A percentile compares a stretch with the other conserved stretches of the same genome.
These are phyloP conservation scores for Entonaema liquescens DNA, from an alignment of 495 filamentous ascomycete genomes.

Conservation along the genomic window DNA sequence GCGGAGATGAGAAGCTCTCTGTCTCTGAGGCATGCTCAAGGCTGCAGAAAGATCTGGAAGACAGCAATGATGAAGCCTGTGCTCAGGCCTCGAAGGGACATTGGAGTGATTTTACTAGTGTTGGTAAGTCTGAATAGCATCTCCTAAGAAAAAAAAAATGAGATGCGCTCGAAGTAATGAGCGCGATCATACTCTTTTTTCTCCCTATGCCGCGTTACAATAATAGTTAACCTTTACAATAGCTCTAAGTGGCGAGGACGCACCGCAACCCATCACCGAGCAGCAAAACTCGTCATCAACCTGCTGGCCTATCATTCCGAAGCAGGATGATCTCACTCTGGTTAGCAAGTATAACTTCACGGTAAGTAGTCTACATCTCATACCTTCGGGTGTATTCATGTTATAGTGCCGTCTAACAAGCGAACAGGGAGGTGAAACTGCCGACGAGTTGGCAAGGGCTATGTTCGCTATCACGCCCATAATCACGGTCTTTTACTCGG, in stretches of 20 bases:
- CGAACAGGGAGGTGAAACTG: slow-evolving; percentile 13
- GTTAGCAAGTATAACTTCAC: slow-evolving; percentile 18
- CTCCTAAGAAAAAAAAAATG: background rate
- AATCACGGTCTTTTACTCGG: slow-evolving; percentile 37
- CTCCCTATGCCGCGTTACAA: too few relatives aligned
- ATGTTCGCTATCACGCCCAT: slow-evolving; percentile 34
- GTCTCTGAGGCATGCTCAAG: slow-evolving; percentile 15
- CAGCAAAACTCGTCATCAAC: slow-evolving; percentile 31
- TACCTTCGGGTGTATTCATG: background rate
- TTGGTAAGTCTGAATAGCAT: slow-evolving; percentile 20
- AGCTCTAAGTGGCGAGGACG: slow-evolving; percentile 33
- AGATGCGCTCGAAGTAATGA: background rate
- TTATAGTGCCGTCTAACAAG: slow-evolving; percentile 1
- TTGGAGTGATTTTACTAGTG: slow-evolving; percentile 32
- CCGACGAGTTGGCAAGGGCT: slow-evolving; percentile 13
- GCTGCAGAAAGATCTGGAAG: slow-evolving; percentile 22
- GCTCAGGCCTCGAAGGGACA: background rate
- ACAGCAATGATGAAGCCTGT: slow-evolving; percentile 23
- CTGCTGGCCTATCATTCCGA: slow-evolving; percentile 43
- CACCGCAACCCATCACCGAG: slow-evolving; percentile 12
- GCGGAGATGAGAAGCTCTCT: background rate
- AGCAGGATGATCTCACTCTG: slow-evolving; percentile 33
- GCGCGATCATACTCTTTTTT: background rate
- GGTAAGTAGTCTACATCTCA: slow-evolving; percentile 7
- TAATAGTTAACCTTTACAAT: slow-evolving; percentile 18